A percentile compares a stretch with the other conserved stretches of the same genome.
Evolutionary conservation across 148 eudicot genomes (phyloP).

Genomic region (Talinum fruticosum): DNA sequence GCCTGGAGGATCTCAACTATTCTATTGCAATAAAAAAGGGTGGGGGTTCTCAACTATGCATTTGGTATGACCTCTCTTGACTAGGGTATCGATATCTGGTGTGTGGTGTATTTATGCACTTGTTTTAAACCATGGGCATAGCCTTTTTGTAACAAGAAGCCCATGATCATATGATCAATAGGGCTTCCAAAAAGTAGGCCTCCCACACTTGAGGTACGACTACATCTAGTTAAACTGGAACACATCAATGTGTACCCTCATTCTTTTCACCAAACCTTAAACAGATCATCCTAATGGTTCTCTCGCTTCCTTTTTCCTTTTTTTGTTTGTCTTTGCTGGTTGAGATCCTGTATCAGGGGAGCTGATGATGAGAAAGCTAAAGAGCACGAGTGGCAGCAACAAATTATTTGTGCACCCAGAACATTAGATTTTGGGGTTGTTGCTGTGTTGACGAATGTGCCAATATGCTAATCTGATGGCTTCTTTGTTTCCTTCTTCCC

Average conservation of each 20-base stretch:
- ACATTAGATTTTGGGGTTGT: background rate
- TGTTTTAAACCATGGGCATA: background rate
- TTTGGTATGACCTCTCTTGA: too few relatives aligned
- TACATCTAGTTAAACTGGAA: background rate
- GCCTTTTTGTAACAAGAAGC: background rate
- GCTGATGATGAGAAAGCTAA: background rate
- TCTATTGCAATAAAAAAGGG: too few relatives aligned
- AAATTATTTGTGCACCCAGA: background rate
- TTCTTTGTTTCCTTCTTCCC: background rate
- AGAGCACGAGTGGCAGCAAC: conserved; percentile 3
- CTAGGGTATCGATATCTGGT: too few relatives aligned
- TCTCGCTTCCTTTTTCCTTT: background rate
- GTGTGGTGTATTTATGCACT: too few relatives aligned
- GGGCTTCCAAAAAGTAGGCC: background rate
- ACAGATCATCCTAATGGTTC: background rate
- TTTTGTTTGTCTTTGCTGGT: background rate
- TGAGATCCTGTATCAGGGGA: background rate
- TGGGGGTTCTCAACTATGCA: too few relatives aligned
- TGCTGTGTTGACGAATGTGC: background rate
- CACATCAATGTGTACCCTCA: background rate
- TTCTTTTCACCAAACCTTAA: background rate
- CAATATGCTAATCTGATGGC: background rate
- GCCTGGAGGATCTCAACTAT: background rate
- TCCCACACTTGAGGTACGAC: background rate
- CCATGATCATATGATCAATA: background rate